These are phyloP conservation scores for Alternaria angustiovoidea DNA, from an alignment of 2,329 filamentous ascomycete species.

Conservation along the genomic window DNA sequence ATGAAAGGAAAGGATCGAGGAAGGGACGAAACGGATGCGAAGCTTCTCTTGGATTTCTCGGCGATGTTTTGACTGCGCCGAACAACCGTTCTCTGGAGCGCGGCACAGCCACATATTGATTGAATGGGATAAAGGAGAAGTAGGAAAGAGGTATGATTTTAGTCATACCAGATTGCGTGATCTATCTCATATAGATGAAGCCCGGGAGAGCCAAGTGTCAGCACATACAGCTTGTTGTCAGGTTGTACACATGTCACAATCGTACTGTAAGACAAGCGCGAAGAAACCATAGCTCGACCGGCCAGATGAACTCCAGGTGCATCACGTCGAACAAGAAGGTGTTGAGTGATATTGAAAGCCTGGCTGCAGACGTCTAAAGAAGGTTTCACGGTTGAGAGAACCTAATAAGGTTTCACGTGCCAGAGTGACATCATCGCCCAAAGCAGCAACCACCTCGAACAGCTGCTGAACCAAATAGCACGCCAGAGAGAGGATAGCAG, in stretches of 20 bases:
- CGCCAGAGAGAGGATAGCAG: conserved; percentile 22
- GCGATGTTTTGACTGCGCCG: conserved; percentile 17
- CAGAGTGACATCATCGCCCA: conserved; percentile 39
- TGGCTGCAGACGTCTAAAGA: conserved; percentile 3
- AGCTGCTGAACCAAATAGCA: conserved; percentile 10
- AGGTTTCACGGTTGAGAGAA: conserved; percentile 16
- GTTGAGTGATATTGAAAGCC: neutral
- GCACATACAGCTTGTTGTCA: neutral
- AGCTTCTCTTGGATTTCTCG: conserved; percentile 6
- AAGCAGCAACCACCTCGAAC: conserved; percentile 28
- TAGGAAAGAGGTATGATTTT: neutral
- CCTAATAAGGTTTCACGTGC: conserved; percentile 23
- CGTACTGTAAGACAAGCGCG: neutral
- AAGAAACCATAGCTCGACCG: neutral
- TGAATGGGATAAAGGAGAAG: neutral
- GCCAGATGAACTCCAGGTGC: neutral
- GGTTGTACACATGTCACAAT: neutral
- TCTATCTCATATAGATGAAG: neutral
- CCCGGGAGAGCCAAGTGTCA: neutral
- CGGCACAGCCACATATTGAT: conserved; percentile 11
- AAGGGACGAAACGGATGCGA: conserved; percentile 1
- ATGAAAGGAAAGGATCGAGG: neutral
- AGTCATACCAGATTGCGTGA: neutral
- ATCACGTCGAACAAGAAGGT: too few relatives aligned
- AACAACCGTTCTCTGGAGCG: conserved; percentile 20